phyloP scores from a whole-genome alignment of 2,329 filamentous ascomycete genomes.

The Aquanectria penicillioides region DNA sequence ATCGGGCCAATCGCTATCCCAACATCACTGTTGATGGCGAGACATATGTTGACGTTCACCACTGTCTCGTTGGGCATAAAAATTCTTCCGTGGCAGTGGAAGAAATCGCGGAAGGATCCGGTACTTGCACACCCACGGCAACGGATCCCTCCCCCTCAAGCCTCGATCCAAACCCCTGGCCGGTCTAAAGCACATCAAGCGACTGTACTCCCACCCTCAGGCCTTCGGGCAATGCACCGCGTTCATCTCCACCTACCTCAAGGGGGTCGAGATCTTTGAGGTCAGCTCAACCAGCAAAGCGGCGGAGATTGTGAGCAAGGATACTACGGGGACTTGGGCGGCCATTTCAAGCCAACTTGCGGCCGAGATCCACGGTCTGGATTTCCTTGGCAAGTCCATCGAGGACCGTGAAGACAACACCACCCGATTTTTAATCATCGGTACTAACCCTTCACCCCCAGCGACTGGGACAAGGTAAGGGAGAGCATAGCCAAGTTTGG shows the following conservation, averaged over 20 bases:
- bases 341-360: constrained; percentile 84
- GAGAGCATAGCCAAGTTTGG: constrained; percentile 38
- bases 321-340: constrained; percentile 69
- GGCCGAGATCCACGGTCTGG: constrained; percentile 72
- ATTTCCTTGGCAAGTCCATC: constrained; percentile 74
- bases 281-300: constrained; percentile 87
- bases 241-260: constrained; percentile 78
- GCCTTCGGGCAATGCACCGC: constrained; percentile 89
- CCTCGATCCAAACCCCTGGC: constrained; percentile 59
- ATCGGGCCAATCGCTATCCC: constrained; percentile 70
- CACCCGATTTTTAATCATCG: constrained; percentile 81
- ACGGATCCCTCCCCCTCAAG: constrained; percentile 54
- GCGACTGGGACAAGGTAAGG: constrained; percentile 40
- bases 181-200: constrained; percentile 71
- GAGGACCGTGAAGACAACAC: constrained; percentile 80
- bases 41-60: constrained; percentile 86
- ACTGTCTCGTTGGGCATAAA: constrained; percentile 78
- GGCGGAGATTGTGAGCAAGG: constrained; percentile 77
- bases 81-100: constrained; percentile 36
- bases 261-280: constrained; percentile 81
- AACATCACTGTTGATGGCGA: constrained; percentile 84
- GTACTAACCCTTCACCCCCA: constrained; percentile 45
- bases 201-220: constrained; percentile 93
- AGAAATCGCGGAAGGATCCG: constrained; percentile 48
- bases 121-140: constrained; percentile 61